Conservation (phyloP, 2,329 filamentous ascomycete genomes). For the Metarhizium album region DNA sequence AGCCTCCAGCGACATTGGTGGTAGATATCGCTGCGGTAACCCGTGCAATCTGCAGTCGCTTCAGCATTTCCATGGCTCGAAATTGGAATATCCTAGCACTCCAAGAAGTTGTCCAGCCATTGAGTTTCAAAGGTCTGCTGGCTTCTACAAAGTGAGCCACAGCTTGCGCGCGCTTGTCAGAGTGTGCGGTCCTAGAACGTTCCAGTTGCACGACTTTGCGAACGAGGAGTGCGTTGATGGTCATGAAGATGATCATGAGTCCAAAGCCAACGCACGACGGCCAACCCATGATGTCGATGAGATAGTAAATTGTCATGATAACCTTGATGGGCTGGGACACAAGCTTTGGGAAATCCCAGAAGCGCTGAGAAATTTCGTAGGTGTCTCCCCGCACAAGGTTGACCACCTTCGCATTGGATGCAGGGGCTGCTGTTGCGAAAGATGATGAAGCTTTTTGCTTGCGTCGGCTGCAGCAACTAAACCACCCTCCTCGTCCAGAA, state of each 20-base stretch:
- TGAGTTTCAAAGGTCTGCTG: conserved; percentile 52
- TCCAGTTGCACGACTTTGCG: conserved; percentile 58
- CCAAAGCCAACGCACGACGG: conserved; percentile 64
- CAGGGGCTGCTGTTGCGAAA: conserved; percentile 34
- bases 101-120: conserved; percentile 29
- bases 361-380: conserved; percentile 71
- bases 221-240: conserved; percentile 58
- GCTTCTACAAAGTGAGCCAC: conserved; percentile 81
- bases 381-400: conserved; percentile 77
- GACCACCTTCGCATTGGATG: conserved; percentile 82
- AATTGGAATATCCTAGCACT: conserved; percentile 25
- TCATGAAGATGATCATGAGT: conserved; percentile 58
- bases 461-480: conserved; percentile 11
- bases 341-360: conserved; percentile 78
- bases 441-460: conserved; percentile 7
- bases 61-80: conserved; percentile 24
- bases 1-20: conserved; percentile 60
- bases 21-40: conserved; percentile 45
- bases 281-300: conserved; percentile 68
- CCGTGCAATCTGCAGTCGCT: conserved; percentile 25
- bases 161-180: conserved; percentile 67
- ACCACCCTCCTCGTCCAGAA: conserved; percentile 10
- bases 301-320: conserved; percentile 52
- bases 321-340: conserved; percentile 67
- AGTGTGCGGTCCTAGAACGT: conserved; percentile 57